Conservation (phyloP, 1,139 yeast species). For the Scheffersomyces illinoinensis region DNA sequence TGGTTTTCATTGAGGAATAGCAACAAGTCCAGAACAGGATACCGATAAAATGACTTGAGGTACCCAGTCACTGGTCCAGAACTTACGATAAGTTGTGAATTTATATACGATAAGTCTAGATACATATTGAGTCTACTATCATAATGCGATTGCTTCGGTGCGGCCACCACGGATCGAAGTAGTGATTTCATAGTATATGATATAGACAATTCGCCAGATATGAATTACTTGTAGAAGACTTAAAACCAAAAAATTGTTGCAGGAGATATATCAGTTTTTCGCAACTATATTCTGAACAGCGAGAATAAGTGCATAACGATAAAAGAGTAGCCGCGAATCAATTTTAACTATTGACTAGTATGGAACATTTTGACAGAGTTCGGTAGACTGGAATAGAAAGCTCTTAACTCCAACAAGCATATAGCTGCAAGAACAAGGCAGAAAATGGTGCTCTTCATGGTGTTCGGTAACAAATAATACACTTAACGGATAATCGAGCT, state of each 20-base stretch:
- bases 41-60: conserved; percentile 53
- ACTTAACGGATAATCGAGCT: too few species aligned
- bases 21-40: conserved; percentile 53
- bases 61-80: conserved; percentile 65
- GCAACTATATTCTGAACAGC: background rate
- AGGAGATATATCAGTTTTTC: background rate
- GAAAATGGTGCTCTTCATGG: too few species aligned
- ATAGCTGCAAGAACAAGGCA: too few species aligned
- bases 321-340: background rate
- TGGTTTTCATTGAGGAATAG: conserved; percentile 51
- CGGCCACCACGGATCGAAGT: conserved; percentile 20
- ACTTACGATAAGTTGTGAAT: conserved; percentile 62
- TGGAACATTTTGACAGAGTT: too few species aligned
- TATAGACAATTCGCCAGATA: background rate
- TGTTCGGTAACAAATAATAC: too few species aligned
- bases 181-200: conserved; percentile 3
- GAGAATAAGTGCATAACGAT: background rate
- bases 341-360: too few species aligned
- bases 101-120: conserved; percentile 66
- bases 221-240: background rate
- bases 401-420: too few species aligned
- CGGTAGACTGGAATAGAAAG: too few species aligned
- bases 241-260: background rate
- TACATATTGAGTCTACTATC: conserved; percentile 21
- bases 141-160: conserved; percentile 27